Conservation (phyloP, 202 grass and related monocot species). For the Zoysia matrella region DNA sequence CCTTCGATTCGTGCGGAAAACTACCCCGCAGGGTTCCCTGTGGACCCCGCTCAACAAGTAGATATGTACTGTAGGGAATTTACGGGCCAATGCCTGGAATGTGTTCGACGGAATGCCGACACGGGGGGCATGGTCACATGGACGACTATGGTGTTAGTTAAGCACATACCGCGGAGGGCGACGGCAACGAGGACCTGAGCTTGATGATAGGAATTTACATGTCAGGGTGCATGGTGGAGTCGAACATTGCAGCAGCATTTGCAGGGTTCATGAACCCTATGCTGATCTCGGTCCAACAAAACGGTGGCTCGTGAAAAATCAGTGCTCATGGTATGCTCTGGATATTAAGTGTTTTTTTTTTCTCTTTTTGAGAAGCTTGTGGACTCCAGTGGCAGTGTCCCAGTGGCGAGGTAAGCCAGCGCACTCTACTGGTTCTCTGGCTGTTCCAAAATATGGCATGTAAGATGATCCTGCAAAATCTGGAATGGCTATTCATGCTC, state of each 20-base stretch:
- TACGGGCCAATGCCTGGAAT: constrained; percentile 9
- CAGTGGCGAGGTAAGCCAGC: constrained; percentile 39
- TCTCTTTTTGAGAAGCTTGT: constrained; percentile 31
- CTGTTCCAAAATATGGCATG: constrained; percentile 42
- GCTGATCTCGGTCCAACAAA: not conserved
- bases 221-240: constrained; percentile 22
- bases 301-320: not conserved
- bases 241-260: constrained; percentile 36
- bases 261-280: constrained; percentile 43
- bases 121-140: constrained; percentile 36
- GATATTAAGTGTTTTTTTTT: too few species aligned
- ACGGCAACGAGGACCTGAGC: not conserved
- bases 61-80: constrained; percentile 26
- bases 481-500: constrained; percentile 45
- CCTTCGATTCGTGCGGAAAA: not conserved
- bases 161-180: not conserved
- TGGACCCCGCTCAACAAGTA: not conserved
- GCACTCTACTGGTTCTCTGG: constrained; percentile 4
- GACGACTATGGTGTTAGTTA: too few species aligned
- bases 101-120: constrained; percentile 63
- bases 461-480: constrained; percentile 34
- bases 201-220: constrained; percentile 38
- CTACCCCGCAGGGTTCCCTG: not conserved
- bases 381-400: constrained; percentile 4
- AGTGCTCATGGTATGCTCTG: constrained; percentile 43